Base-by-base conservation (phyloP, 805 yeast species). In the Nakazawaea wyomingensis region DNA sequence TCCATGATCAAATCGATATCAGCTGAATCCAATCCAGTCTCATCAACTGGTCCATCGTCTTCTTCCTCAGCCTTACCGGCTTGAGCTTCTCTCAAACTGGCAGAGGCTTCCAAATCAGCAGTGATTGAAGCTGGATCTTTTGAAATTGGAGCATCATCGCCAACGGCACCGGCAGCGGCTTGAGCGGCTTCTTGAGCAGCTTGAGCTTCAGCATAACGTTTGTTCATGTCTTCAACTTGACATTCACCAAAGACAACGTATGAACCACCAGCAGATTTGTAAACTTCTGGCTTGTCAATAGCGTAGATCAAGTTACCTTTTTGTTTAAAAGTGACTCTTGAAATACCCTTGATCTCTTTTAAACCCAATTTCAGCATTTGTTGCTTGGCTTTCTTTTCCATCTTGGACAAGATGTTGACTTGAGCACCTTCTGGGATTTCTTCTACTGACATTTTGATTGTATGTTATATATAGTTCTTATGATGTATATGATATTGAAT, bases 171-270 rank as follows among this genome's bases (percentile, higher is more conserved):
- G 45, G 74, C 76, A 53, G 70, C 72, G 50, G 68, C 71, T 54
- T 68, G 69, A 50, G 76, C 76, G 55, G 75, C 74, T 52, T 77
- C 80, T 68, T 82, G 85, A 53, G 86, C 86, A 61, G 85, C 85
- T 66, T 82, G 85, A 50, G 85, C 83, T 64, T 82, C 85, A 63
- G 85, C 84, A 69, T 85, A 76, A 76, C 89, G 82, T 71, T 86
- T 82, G 72, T 82, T 80, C 69, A 89, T 72, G 75, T 91, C 96
- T 69, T 91, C 97, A 56, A 86, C 85, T 78, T 88, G 86, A 64
- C 96, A 95, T 73, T 90, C 97, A 72, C 99, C 99, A 60, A 91
- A 90, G 55, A 91, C 97, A 59, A 91, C 82, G 77, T 85, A 93
- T 57, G 95, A 83, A 65, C 97, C 96, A 62, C 95, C 85, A 52